These are phyloP conservation scores for Coniferiporia sulphurascens DNA, from an alignment of 1,284 basidiomycete species.

Conservation along the genomic window DNA sequence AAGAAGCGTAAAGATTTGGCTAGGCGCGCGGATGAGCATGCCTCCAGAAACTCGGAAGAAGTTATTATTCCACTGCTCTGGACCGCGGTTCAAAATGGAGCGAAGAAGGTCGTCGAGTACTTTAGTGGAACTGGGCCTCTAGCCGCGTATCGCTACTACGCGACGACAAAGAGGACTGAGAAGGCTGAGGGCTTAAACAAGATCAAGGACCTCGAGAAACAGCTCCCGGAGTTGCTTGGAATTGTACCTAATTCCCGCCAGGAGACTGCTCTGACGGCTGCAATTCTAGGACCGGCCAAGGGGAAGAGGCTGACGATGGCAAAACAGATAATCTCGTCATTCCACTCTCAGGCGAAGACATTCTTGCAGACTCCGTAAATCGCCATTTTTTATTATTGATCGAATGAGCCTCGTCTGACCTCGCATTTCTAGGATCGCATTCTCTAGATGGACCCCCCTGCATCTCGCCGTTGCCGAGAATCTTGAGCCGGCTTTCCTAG, in stretches of 20 bases:
- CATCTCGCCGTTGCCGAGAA: conserved; percentile 35
- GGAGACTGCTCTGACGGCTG: conserved; percentile 19
- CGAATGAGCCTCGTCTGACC: neutral
- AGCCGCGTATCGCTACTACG: conserved; percentile 39
- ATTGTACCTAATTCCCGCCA: conserved; percentile 30
- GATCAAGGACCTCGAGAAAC: conserved; percentile 33
- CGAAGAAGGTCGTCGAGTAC: conserved; percentile 41
- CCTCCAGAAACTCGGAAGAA: conserved; percentile 17
- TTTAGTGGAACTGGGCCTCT: conserved; percentile 33
- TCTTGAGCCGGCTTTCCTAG: conserved; percentile 34
- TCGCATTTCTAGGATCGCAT: conserved; percentile 22
- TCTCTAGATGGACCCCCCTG: conserved; percentile 42
- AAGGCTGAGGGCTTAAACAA: conserved; percentile 35
- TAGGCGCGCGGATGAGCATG: conserved; percentile 42
- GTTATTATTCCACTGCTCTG: conserved; percentile 37
- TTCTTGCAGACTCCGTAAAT: conserved; percentile 9
- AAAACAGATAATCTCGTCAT: conserved; percentile 1
- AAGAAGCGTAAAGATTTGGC: conserved; percentile 53
- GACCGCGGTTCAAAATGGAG: conserved; percentile 33
- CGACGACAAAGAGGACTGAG: conserved; percentile 36
- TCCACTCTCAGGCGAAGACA: neutral
- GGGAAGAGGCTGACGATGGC: conserved; percentile 10
- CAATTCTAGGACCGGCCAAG: neutral
- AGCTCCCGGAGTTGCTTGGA: conserved; percentile 43
- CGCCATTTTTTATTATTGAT: conserved; percentile 26